phyloP scores from a whole-genome alignment of 257 asterid species.

The Verbascum thapsus region DNA sequence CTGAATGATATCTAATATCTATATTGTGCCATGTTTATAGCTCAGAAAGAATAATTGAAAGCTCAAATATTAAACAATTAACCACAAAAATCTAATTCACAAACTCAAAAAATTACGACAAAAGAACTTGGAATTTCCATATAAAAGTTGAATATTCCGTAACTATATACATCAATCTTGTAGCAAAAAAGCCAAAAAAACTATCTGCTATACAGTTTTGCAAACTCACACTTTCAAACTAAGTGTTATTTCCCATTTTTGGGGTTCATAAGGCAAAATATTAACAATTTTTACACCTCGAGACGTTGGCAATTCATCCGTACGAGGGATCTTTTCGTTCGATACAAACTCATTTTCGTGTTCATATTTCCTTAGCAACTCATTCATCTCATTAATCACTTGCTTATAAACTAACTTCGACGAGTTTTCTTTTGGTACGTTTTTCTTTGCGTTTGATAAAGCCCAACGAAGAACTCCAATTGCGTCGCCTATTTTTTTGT shows the following conservation, averaged over 20 bases:
- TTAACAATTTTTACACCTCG: slow-evolving; percentile 49
- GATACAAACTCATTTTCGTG: slow-evolving; percentile 64
- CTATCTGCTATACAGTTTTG: slow-evolving; percentile 11
- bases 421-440: slow-evolving; percentile 50
- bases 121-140: background rate
- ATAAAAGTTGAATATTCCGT: background rate
- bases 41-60: no score
- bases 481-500: slow-evolving; percentile 45
- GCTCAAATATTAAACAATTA: no score
- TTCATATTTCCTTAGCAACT: slow-evolving; percentile 50
- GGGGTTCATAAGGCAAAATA: slow-evolving; percentile 45
- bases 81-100: background rate
- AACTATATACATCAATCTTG: background rate
- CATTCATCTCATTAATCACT: slow-evolving; percentile 38
- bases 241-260: slow-evolving; percentile 43
- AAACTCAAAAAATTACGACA: background rate
- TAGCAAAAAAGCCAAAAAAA: slow-evolving; percentile 4
- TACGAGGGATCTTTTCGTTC: slow-evolving; percentile 47
- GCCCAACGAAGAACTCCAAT: slow-evolving; percentile 55
- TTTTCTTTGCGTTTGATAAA: slow-evolving; percentile 39
- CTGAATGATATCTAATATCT: no score
- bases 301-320: slow-evolving; percentile 45
- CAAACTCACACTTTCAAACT: slow-evolving; percentile 35
- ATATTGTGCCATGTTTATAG: no score
- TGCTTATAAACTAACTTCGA: slow-evolving; percentile 46